Conservation (phyloP, 2,329 filamentous ascomycete genomes). For the Phialemoniopsis sp. region DNA sequence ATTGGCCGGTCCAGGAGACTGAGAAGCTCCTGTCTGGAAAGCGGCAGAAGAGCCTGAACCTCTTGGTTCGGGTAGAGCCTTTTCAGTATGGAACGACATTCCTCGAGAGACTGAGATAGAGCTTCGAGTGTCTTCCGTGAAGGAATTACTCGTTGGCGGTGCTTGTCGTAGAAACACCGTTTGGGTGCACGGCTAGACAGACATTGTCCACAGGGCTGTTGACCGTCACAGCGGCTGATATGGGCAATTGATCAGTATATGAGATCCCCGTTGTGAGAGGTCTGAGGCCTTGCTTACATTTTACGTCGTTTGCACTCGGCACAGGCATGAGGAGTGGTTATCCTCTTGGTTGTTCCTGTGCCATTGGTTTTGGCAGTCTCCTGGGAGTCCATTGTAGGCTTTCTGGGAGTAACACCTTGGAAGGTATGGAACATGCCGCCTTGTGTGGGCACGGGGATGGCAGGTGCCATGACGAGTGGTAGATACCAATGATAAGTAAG, state of each 20-base stretch:
- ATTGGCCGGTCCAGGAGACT: slow-evolving; percentile 46
- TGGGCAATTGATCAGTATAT: slow-evolving; percentile 9
- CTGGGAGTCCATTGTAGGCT: slow-evolving; percentile 37
- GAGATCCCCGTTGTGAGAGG: too few species aligned
- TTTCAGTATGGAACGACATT: slow-evolving; percentile 59
- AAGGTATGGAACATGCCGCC: slow-evolving; percentile 51
- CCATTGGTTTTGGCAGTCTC: slow-evolving; percentile 33
- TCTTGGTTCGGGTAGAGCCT: slow-evolving; percentile 57
- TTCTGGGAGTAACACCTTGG: slow-evolving; percentile 48
- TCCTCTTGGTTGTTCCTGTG: slow-evolving; percentile 37
- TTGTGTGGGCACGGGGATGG: slow-evolving; percentile 41
- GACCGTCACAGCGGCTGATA: slow-evolving; percentile 66
- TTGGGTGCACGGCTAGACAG: slow-evolving; percentile 77
- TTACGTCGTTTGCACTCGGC: slow-evolving; percentile 77
- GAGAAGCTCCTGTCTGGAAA: slow-evolving; percentile 58
- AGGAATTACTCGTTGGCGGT: slow-evolving; percentile 70
- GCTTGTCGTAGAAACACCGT: slow-evolving; percentile 76
- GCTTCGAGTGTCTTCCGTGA: slow-evolving; percentile 71
- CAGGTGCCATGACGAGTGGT: slow-evolving; percentile 31
- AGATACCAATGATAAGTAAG: slow-evolving; percentile 9
- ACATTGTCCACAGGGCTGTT: slow-evolving; percentile 78
- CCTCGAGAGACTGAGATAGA: slow-evolving; percentile 60
- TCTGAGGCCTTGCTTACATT: slow-evolving; percentile 43
- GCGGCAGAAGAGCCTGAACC: slow-evolving; percentile 42
- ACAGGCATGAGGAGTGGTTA: slow-evolving; percentile 61